These are phyloP conservation scores for Pythium chondricola DNA, from an alignment of 352 stramenopile genomes.

Conservation along the genomic window DNA sequence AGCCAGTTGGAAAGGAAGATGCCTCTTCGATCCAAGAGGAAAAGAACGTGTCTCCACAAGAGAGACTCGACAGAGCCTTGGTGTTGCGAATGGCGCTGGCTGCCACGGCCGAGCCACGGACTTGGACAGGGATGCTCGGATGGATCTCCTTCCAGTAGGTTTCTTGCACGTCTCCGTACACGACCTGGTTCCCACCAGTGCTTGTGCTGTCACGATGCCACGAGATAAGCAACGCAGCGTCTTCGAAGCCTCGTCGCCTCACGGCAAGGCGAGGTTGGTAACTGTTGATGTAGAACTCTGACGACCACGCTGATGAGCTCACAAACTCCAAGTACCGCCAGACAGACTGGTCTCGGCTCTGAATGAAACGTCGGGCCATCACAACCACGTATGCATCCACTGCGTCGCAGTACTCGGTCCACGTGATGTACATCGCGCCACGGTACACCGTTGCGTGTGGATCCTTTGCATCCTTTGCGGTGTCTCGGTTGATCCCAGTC, in stretches of 20 bases:
- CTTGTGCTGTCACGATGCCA: constrained; percentile 47
- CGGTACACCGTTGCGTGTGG: constrained; percentile 40
- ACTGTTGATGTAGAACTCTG: constrained; percentile 34
- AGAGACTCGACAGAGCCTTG: constrained; percentile 18
- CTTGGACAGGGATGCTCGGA: constrained; percentile 20
- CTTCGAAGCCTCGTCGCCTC: constrained; percentile 41
- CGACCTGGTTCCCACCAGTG: constrained; percentile 37
- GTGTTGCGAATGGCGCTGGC: constrained; percentile 3
- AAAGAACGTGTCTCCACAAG: constrained; percentile 35
- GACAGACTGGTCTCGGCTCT: constrained; percentile 45
- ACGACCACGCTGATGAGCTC: constrained; percentile 15
- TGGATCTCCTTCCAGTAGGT: constrained; percentile 31
- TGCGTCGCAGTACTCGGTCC: constrained; percentile 33
- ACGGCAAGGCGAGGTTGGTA: constrained; percentile 40
- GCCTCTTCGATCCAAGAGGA: constrained; percentile 39
- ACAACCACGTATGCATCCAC: constrained; percentile 40
- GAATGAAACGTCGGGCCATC: constrained; percentile 37
- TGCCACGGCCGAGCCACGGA: background rate
- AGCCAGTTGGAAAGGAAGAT: background rate
- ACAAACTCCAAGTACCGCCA: constrained; percentile 43
- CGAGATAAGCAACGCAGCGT: constrained; percentile 36
- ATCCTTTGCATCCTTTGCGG: constrained; percentile 33
- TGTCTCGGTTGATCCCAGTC: constrained; percentile 46
- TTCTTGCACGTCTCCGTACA: constrained; percentile 38
- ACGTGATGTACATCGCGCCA: constrained; percentile 51